Conservation (phyloP, 768 basidiomycete genomes). For the Serendipita sp. region DNA sequence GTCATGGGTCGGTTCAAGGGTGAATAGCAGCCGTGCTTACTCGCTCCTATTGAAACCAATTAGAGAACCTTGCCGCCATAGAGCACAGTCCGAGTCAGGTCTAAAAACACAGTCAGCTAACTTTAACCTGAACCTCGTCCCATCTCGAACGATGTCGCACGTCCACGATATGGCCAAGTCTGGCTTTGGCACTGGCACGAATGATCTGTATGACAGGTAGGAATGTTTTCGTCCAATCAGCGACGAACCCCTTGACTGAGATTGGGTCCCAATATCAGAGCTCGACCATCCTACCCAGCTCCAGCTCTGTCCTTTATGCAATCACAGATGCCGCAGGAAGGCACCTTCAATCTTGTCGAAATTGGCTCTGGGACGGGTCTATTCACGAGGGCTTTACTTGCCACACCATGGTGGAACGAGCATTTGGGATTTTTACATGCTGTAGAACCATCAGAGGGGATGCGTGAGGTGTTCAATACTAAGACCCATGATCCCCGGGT, state of each 20-base stretch:
- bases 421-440: slow-evolving; percentile 42
- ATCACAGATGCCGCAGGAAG: slow-evolving; percentile 23
- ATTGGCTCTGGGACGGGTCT: slow-evolving; percentile 79
- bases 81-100: not conserved
- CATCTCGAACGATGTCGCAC: slow-evolving; percentile 21
- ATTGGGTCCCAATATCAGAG: slow-evolving; percentile 26
- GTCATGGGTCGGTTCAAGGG: not conserved
- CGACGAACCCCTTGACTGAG: not conserved
- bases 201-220: slow-evolving; percentile 64
- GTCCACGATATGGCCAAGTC: slow-evolving; percentile 50
- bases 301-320: slow-evolving; percentile 47
- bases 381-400: slow-evolving; percentile 68
- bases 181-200: slow-evolving; percentile 70
- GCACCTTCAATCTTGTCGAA: slow-evolving; percentile 48
- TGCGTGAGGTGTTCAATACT: slow-evolving; percentile 37
- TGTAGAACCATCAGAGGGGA: slow-evolving; percentile 71
- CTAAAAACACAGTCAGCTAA: not conserved
- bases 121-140: slow-evolving; percentile 1
- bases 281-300: slow-evolving; percentile 68
- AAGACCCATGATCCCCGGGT: slow-evolving; percentile 31
- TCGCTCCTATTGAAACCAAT: too few relatives aligned
- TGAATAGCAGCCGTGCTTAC: not conserved
- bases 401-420: slow-evolving; percentile 38
- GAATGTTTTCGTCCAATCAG: not conserved
- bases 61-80: too few relatives aligned